A percentile compares a stretch with the other conserved stretches of the same genome.
Conservation (phyloP, 2,329 filamentous ascomycete species). For the Talaromyces pinophilus region DNA sequence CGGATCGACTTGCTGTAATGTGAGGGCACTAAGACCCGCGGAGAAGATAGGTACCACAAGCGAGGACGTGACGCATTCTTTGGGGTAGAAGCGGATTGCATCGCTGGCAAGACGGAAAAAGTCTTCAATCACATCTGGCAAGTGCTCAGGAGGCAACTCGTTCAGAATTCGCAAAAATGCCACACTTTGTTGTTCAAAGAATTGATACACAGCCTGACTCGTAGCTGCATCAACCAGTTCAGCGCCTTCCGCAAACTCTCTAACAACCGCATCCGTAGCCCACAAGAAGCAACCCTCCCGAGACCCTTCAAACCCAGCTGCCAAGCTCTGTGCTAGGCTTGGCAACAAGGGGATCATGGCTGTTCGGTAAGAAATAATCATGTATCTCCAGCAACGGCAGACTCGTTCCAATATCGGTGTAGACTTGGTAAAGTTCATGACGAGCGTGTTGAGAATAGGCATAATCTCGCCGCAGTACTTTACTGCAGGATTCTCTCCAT, state of each 20-base stretch:
- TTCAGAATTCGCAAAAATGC: conserved; percentile 88
- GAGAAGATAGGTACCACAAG: conserved; percentile 82
- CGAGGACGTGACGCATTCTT: conserved; percentile 75
- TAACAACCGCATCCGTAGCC: conserved; percentile 91
- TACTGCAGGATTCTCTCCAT: conserved; percentile 82
- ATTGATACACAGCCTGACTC: conserved; percentile 83
- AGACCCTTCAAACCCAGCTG: conserved; percentile 78
- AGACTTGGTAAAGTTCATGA: conserved; percentile 83
- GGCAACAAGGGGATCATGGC: conserved; percentile 83
- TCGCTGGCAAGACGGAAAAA: conserved; percentile 94
- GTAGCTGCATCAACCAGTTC: conserved; percentile 81
- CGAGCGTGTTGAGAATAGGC: conserved; percentile 79
- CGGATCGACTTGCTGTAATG: conserved; percentile 87
- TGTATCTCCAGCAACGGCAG: conserved; percentile 93
- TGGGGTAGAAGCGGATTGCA: conserved; percentile 88
- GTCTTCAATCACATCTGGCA: conserved; percentile 88
- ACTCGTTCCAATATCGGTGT: conserved; percentile 89
- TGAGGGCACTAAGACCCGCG: conserved; percentile 81
- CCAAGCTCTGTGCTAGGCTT: conserved; percentile 83
- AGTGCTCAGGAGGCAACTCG: conserved; percentile 73
- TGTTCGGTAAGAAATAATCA: conserved; percentile 93
- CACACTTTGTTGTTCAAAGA: conserved; percentile 91
- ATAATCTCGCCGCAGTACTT: conserved; percentile 96
- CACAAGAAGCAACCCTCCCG: conserved; percentile 97
- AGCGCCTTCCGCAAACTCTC: conserved; percentile 89